A percentile compares a stretch with the other conserved stretches of the same genome.
Conservation (phyloP, 331 rosid genomes). For the Ulmus americana region DNA sequence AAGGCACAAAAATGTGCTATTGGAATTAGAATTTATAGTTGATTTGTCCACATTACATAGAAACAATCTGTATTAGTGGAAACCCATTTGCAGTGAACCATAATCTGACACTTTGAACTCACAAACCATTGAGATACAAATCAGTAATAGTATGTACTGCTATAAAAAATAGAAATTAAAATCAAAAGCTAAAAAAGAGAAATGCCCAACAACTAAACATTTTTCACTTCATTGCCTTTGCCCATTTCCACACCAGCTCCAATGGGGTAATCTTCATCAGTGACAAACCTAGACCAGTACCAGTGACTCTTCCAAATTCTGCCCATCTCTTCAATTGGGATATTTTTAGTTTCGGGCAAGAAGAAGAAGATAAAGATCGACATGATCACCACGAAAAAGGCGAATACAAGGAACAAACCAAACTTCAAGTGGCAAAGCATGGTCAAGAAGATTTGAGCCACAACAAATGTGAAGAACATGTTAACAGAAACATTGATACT, state of each 20-base stretch:
- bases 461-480: slow-evolving; percentile 75
- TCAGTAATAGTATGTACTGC: slow-evolving; percentile 18
- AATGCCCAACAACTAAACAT: slow-evolving; percentile 23
- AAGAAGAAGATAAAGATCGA: slow-evolving; percentile 43
- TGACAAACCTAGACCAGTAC: slow-evolving; percentile 67
- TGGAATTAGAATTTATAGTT: too few relatives aligned
- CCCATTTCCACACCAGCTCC: slow-evolving; percentile 34
- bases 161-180: not conserved
- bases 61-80: too few relatives aligned
- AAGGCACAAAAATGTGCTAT: not conserved
- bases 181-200: not conserved
- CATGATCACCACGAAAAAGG: slow-evolving; percentile 66
- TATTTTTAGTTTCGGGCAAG: slow-evolving; percentile 75
- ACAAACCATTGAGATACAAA: slow-evolving; percentile 6
- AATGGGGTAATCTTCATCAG: slow-evolving; percentile 25
- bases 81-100: not conserved
- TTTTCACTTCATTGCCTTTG: slow-evolving; percentile 27
- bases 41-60: too few relatives aligned
- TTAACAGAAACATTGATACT: slow-evolving; percentile 73
- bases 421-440: slow-evolving; percentile 88
- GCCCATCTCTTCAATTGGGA: slow-evolving; percentile 84
- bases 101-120: not conserved
- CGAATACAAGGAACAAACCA: slow-evolving; percentile 75
- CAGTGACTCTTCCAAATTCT: slow-evolving; percentile 67
- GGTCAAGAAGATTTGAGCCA: slow-evolving; percentile 63